Percentiles rank a stretch among this genome's conserved stretches.
phyloP scores from a whole-genome alignment of 1,139 yeast species.

The Hyphopichia fennica region DNA sequence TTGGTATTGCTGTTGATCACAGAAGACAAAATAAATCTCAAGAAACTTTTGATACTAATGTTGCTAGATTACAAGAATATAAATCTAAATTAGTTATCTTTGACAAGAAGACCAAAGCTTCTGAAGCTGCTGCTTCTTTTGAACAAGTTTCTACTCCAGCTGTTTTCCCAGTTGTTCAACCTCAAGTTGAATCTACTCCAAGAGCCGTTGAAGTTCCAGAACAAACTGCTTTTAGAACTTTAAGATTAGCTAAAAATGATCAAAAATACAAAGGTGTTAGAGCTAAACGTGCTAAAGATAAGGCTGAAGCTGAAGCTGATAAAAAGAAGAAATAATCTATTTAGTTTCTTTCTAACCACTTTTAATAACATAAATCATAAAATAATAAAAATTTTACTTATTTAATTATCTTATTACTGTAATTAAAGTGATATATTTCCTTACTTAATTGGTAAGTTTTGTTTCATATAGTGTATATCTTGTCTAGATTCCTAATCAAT shows the following conservation, averaged over 20 bases:
- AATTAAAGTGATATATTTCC: no score
- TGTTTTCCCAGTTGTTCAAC: slow-evolving; percentile 90
- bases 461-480: background rate
- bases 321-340: slow-evolving; percentile 79
- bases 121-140: slow-evolving; percentile 68
- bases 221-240: slow-evolving; percentile 92
- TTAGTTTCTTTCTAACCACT: background rate
- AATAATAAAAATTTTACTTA: slow-evolving; percentile 3
- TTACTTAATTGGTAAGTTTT: background rate
- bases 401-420: slow-evolving; percentile 6
- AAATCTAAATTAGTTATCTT: slow-evolving; percentile 92
- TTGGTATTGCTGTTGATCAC: slow-evolving; percentile 99
- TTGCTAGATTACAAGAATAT: slow-evolving; percentile 96
- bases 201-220: slow-evolving; percentile 88
- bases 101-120: slow-evolving; percentile 80
- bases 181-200: slow-evolving; percentile 69
- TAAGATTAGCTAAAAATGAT: slow-evolving; percentile 92
- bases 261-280: slow-evolving; percentile 93
- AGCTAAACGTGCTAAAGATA: slow-evolving; percentile 95
- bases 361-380: background rate
- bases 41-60: slow-evolving; percentile 93
- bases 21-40: slow-evolving; percentile 99
- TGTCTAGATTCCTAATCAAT: background rate
- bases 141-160: slow-evolving; percentile 79
- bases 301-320: slow-evolving; percentile 99